Conservation (phyloP, 352 stramenopile genomes). For the Phytophthora pinifolia region DNA sequence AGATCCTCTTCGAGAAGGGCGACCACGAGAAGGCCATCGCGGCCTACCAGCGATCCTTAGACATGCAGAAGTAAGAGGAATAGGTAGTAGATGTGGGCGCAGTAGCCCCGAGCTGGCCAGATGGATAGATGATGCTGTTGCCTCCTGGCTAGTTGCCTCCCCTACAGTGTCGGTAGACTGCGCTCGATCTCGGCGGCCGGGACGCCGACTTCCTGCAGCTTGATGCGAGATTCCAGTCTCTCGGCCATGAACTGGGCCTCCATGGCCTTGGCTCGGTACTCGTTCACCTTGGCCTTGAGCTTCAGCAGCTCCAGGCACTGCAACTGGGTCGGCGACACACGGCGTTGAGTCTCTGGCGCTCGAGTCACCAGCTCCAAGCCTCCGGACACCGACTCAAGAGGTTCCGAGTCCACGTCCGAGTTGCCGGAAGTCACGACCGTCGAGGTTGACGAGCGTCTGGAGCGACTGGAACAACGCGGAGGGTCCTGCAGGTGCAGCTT, state of each 20-base stretch:
- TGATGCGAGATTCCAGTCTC: slow-evolving; percentile 1
- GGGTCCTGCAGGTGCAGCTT: background rate
- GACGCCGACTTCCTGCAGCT: slow-evolving; percentile 10
- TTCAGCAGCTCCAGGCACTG: slow-evolving; percentile 3
- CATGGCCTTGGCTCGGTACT: slow-evolving; percentile 2
- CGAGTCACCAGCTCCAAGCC: slow-evolving; percentile 1
- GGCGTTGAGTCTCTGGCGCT: no score
- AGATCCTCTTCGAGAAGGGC: slow-evolving; percentile 88
- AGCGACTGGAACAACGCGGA: background rate
- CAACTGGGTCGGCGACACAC: background rate
- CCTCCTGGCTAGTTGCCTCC: slow-evolving; percentile 1
- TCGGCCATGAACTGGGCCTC: slow-evolving; percentile 8
- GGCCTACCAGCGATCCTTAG: slow-evolving; percentile 82
- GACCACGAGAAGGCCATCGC: slow-evolving; percentile 86
- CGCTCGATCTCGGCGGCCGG: slow-evolving; percentile 8
- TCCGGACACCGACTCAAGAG: background rate
- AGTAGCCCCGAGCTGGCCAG: slow-evolving; percentile 3
- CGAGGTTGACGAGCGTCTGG: no score
- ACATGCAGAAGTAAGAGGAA: slow-evolving; percentile 57
- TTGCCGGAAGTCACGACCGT: background rate
- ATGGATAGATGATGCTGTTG: slow-evolving; percentile 27
- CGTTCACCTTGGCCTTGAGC: slow-evolving; percentile 9
- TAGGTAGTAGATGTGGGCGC: slow-evolving; percentile 32
- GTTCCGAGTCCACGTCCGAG: slow-evolving; percentile 4
- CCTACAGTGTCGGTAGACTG: slow-evolving; percentile 5